phyloP scores from a whole-genome alignment of 139 green algal species.

The Limnomonas spitsbergensis region DNA sequence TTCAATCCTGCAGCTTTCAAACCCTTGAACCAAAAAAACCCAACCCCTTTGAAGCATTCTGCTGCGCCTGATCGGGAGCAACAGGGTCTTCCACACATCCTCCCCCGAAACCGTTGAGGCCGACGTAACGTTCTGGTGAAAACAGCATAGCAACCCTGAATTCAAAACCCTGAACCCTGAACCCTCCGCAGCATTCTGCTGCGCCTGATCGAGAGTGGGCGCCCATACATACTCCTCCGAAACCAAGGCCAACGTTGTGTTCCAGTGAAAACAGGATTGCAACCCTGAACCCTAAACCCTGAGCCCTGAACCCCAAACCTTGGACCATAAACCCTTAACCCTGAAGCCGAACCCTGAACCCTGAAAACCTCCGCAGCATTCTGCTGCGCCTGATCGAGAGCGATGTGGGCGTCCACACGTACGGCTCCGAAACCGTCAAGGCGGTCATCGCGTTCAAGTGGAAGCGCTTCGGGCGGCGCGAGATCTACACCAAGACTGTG shows the following conservation, averaged over 20 bases:
- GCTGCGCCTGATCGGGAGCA: conserved; percentile 32
- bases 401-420: conserved; percentile 36
- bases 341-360: no score
- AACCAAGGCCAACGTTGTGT: conserved; percentile 39
- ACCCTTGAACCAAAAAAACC: no score
- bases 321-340: no score
- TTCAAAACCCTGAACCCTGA: conserved; percentile 46
- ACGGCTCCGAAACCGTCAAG: conserved; percentile 31
- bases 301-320: no score
- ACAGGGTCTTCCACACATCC: conserved; percentile 34
- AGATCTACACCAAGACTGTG: conserved; percentile 44
- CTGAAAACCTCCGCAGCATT: no score
- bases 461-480: conserved; percentile 28
- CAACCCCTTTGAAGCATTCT: conserved; percentile 28
- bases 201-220: conserved; percentile 35
- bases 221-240: conserved; percentile 33
- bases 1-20: no score
- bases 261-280: conserved; percentile 41
- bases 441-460: conserved; percentile 48
- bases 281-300: no score
- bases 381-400: conserved; percentile 37
- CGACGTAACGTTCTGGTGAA: conserved; percentile 42
- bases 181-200: conserved; percentile 28
- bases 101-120: conserved; percentile 32
- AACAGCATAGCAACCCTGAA: conserved; percentile 23